A percentile compares a stretch with the other conserved stretches of the same genome.
Evolutionary conservation across 169 alveolate genomes (phyloP).

Genomic region (Babesia bovis): DNA sequence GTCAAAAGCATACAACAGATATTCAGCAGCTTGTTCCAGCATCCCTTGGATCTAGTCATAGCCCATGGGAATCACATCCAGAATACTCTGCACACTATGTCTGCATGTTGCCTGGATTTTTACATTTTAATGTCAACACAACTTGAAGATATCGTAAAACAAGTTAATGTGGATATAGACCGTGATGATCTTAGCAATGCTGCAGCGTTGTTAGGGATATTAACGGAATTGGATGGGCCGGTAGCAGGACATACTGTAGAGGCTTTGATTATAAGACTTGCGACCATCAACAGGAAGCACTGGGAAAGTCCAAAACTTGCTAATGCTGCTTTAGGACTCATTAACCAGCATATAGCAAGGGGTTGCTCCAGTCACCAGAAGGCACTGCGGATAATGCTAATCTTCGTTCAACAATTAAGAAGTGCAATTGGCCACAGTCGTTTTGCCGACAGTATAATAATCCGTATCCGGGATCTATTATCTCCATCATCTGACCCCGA

Average conservation of each 20-base stretch:
- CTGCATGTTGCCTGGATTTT: constrained; percentile 17
- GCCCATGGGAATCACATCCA: not conserved
- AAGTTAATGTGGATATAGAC: not conserved
- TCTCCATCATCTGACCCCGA: not conserved
- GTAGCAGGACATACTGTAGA: constrained; percentile 16
- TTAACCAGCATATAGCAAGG: not conserved
- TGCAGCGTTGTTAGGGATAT: not conserved
- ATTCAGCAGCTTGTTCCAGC: not conserved
- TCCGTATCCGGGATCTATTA: not conserved
- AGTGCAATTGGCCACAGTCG: not conserved
- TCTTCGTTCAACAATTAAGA: constrained; percentile 5
- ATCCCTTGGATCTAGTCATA: not conserved
- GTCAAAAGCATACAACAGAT: not conserved
- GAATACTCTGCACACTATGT: not conserved
- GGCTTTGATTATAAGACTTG: constrained; percentile 1
- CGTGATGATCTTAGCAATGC: not conserved
- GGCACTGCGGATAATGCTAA: constrained; percentile 1
- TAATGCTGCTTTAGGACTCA: not conserved
- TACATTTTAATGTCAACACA: constrained; percentile 1
- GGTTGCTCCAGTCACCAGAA: constrained; percentile 34
- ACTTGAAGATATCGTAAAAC: not conserved
- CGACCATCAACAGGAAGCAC: not conserved
- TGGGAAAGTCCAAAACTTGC: constrained; percentile 13
- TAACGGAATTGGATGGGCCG: constrained; percentile 1
- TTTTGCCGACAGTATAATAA: constrained; percentile 7